phyloP scores from a whole-genome alignment of 2,329 filamentous ascomycete genomes.

The Dichotomopilus funicola region DNA sequence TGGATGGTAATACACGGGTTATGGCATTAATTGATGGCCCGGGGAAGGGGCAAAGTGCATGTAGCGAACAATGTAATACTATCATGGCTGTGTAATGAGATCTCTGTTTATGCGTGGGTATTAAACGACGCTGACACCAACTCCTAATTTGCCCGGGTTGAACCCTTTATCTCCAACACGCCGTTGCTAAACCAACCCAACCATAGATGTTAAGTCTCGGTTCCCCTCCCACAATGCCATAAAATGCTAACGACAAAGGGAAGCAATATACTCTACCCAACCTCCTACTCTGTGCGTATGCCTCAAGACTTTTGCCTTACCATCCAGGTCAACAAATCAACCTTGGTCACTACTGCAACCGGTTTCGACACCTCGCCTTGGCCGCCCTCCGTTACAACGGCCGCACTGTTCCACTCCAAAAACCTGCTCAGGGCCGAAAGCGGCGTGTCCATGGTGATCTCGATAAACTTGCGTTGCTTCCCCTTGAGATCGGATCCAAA shows the following conservation, averaged over 20 bases:
- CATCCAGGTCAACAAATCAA: conserved; percentile 89
- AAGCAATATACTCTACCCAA: neutral
- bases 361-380: conserved; percentile 62
- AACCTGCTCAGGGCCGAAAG: conserved; percentile 81
- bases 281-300: neutral
- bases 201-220: conserved; percentile 30
- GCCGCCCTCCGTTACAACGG: conserved; percentile 77
- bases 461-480: conserved; percentile 69
- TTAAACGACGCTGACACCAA: conserved; percentile 4
- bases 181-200: conserved; percentile 7
- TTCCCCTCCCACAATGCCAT: conserved; percentile 14
- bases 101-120: conserved; percentile 11
- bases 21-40: neutral
- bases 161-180: conserved; percentile 14
- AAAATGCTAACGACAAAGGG: neutral
- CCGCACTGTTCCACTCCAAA: conserved; percentile 96
- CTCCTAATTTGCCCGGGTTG: conserved; percentile 24
- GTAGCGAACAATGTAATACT: neutral
- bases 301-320: conserved; percentile 52
- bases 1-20: neutral
- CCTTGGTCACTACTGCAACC: conserved; percentile 89
- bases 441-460: conserved; percentile 88
- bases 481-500: conserved; percentile 39
- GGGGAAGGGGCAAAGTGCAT: neutral
- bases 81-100: neutral